These are phyloP conservation scores for Limnanthes douglasii DNA, from an alignment of 345 rosid genomes.

Conservation along the genomic window DNA sequence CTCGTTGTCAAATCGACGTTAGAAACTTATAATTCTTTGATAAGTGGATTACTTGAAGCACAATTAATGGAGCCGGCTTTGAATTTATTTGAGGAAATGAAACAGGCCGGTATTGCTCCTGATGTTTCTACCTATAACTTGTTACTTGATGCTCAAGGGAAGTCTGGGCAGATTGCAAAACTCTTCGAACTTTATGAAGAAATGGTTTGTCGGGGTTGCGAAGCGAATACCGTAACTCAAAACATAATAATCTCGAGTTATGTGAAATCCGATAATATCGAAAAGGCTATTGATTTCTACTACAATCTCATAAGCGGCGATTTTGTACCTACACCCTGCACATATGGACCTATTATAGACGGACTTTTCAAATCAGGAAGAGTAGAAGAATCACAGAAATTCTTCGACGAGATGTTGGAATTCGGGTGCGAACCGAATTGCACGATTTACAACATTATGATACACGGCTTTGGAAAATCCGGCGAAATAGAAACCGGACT, in stretches of 20 bases:
- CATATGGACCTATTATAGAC: constrained; percentile 78
- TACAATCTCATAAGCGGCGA: constrained; percentile 58
- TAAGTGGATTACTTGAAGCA: constrained; percentile 49
- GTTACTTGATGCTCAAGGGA: constrained; percentile 54
- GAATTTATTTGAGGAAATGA: constrained; percentile 37
- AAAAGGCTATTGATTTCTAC: constrained; percentile 54
- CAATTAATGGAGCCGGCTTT: constrained; percentile 28
- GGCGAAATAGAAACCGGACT: constrained; percentile 58
- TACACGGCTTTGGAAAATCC: constrained; percentile 70
- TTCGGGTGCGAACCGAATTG: constrained; percentile 70
- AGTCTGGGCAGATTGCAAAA: constrained; percentile 34
- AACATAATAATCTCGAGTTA: constrained; percentile 66
- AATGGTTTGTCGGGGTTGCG: constrained; percentile 41
- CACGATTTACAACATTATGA: constrained; percentile 77
- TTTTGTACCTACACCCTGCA: constrained; percentile 65
- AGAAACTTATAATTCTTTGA: constrained; percentile 36
- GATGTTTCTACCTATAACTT: constrained; percentile 60
- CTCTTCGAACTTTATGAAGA: constrained; percentile 46
- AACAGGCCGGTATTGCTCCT: constrained; percentile 42
- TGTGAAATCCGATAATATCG: constrained; percentile 40
- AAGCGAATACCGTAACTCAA: constrained; percentile 54
- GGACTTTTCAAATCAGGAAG: constrained; percentile 63
- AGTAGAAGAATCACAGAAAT: constrained; percentile 42
- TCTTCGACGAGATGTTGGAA: constrained; percentile 70
- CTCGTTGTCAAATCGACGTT: constrained; percentile 36